Base-by-base conservation (phyloP, 2,329 filamentous ascomycete species). In the Aspergillus ruber region DNA sequence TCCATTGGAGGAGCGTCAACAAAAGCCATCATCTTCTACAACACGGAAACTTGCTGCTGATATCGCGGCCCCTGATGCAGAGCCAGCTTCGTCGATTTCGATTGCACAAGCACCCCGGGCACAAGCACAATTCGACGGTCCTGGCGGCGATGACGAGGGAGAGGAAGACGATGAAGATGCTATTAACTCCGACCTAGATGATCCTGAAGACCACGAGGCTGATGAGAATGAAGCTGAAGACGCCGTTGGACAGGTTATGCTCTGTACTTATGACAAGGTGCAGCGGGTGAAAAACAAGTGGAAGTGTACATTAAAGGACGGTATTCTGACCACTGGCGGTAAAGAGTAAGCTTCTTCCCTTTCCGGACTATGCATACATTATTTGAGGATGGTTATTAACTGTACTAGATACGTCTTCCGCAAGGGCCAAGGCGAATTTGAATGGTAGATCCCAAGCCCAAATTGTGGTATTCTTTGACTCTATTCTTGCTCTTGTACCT, bases 241-340 rank as follows among this genome's bases (percentile, higher is more conserved):
- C 39, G 81, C 84, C 32, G 81, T 86, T 55, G 84, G 85, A 1
- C 87, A 95, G 58, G 90, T 94, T 65, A 97, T 98, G 88, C 83
- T 98, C 36, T 98, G 93, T 75, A 96, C 95, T 66, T 98, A 98
- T 67, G 93, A 98, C 75, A 98, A 98, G 75, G 93, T 98, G 8
- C 91, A 97, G 72, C 81, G 93, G 42, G 93, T 97, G 62, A 98
- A 98, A 83, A 98, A 97, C 74, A 98, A 93, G 81, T 93, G 88
- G 88, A 98, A 98, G 86, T 98, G 93, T 72, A 90, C 89, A 1
- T 82, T 98, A 54, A 97, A 97, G 74, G 93, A 98, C 62, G 93
- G 93, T 17, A 88, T 98, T 15, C 78, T 98, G 57, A 95, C 88
- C 40, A 89, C 95, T 33, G 90, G 91, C 57, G 88, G 89, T 57